phyloP scores from a whole-genome alignment of 257 asterid species.

The Cynanchum wilfordii region DNA sequence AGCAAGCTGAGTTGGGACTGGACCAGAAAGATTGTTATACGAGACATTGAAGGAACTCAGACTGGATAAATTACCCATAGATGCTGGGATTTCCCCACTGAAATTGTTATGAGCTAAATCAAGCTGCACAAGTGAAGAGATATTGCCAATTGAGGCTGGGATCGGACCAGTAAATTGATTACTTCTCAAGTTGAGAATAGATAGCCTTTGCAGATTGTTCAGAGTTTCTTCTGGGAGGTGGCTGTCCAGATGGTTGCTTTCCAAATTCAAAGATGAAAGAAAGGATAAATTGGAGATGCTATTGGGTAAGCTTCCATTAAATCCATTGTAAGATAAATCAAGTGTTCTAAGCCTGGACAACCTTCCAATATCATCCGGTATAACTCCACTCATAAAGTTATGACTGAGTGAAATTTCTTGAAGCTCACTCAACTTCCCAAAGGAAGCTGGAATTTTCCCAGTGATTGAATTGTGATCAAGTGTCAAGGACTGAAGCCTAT shows the following conservation, averaged over 20 bases:
- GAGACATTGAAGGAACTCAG: slow-evolving; percentile 71
- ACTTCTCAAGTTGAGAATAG: slow-evolving; percentile 50
- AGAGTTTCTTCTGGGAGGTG: slow-evolving; percentile 24
- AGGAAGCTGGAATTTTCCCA: slow-evolving; percentile 51
- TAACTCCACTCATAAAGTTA: slow-evolving; percentile 39
- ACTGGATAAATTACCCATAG: slow-evolving; percentile 50
- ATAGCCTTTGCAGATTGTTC: slow-evolving; percentile 30
- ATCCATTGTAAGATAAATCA: slow-evolving; percentile 50
- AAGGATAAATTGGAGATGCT: slow-evolving; percentile 41
- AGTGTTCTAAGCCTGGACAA: slow-evolving; percentile 40
- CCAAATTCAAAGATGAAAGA: slow-evolving; percentile 29
- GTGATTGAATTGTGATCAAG: slow-evolving; percentile 49
- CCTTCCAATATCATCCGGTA: slow-evolving; percentile 38
- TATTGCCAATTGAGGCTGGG: slow-evolving; percentile 44
- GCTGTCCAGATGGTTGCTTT: slow-evolving; percentile 25
- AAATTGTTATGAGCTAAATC: slow-evolving; percentile 58
- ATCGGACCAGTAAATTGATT: slow-evolving; percentile 48
- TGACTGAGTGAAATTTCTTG: slow-evolving; percentile 35
- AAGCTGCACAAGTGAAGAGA: slow-evolving; percentile 52
- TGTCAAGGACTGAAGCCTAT: slow-evolving; percentile 41
- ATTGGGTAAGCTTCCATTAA: slow-evolving; percentile 55
- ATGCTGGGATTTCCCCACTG: slow-evolving; percentile 62
- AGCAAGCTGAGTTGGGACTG: slow-evolving; percentile 55
- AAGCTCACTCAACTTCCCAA: slow-evolving; percentile 31
- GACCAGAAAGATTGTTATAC: slow-evolving; percentile 73